Conservation (phyloP, 1,139 yeast genomes). For the Yamadazyma pseudoaaseri region DNA sequence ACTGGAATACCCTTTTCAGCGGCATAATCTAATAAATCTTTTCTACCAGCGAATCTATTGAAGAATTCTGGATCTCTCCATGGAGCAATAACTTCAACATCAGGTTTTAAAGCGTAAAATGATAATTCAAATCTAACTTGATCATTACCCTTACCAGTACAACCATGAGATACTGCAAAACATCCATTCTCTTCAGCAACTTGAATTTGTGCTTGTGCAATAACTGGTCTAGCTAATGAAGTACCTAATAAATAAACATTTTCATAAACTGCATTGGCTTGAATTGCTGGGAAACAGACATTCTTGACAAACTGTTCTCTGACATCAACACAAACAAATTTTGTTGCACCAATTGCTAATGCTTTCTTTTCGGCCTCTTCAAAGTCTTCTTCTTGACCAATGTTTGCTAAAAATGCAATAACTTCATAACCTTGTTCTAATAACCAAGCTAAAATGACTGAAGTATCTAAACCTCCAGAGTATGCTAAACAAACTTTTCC, state of each 20-base stretch:
- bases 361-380: conserved; percentile 98
- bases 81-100: conserved; percentile 94
- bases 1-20: conserved; percentile 90
- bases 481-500: conserved; percentile 99
- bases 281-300: conserved; percentile 94
- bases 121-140: conserved; percentile 97
- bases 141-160: conserved; percentile 99
- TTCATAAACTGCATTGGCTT: conserved; percentile 95
- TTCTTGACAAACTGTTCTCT: conserved; percentile 90
- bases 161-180: conserved; percentile 97
- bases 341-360: conserved; percentile 93
- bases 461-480: conserved; percentile 98
- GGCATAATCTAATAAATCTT: conserved; percentile 91
- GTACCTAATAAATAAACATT: conserved; percentile 95
- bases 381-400: conserved; percentile 98
- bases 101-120: conserved; percentile 97
- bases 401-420: conserved; percentile 94
- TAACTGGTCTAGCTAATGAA: conserved; percentile 96
- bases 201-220: conserved; percentile 95
- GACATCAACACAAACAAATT: conserved; percentile 91
- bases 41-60: conserved; percentile 97
- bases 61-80: conserved; percentile 98
- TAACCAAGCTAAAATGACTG: conserved; percentile 96
- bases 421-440: conserved; percentile 98
- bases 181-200: conserved; percentile 98